Percentiles rank a stretch among this genome's conserved stretches.
Evolutionary conservation across 2,329 filamentous ascomycete genomes (phyloP).

Genomic region (Chaetothyriales sp.): DNA sequence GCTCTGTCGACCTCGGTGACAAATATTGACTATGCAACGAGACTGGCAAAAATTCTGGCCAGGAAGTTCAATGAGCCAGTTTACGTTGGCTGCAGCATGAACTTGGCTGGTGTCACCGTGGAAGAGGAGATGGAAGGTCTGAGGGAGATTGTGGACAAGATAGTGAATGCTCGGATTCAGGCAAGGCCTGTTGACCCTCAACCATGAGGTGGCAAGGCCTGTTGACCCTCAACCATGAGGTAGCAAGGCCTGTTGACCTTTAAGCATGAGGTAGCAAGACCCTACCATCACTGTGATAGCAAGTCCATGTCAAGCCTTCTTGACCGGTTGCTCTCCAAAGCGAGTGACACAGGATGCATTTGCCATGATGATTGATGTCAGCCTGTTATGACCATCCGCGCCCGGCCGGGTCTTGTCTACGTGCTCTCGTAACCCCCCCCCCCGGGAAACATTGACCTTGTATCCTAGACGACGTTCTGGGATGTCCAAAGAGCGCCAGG

Average conservation of each 20-base stretch:
- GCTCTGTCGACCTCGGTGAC: constrained; percentile 61
- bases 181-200: background rate
- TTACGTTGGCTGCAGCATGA: constrained; percentile 85
- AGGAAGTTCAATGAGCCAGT: constrained; percentile 57
- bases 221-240: background rate
- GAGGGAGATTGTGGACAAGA: constrained; percentile 56
- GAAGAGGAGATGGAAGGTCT: constrained; percentile 94
- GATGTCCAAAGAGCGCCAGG: too few relatives aligned
- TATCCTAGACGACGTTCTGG: too few relatives aligned
- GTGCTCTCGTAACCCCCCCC: too few relatives aligned
- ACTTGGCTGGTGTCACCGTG: constrained; percentile 63
- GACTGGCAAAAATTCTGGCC: constrained; percentile 73
- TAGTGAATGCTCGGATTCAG: constrained; percentile 31
- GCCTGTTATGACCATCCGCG: too few relatives aligned
- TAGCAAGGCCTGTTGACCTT: background rate
- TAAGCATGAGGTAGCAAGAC: too few relatives aligned
- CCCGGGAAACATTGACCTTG: too few relatives aligned
- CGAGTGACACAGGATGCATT: too few relatives aligned
- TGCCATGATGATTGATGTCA: too few relatives aligned
- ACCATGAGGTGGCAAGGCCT: background rate
- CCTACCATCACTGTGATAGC: too few relatives aligned
- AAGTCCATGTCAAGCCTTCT: too few relatives aligned
- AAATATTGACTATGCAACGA: constrained; percentile 73
- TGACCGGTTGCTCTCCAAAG: too few relatives aligned
- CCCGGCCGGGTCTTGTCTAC: too few relatives aligned